These are phyloP conservation scores for Pythium phragmitis DNA, from an alignment of 352 stramenopile genomes.

Conservation along the genomic window DNA sequence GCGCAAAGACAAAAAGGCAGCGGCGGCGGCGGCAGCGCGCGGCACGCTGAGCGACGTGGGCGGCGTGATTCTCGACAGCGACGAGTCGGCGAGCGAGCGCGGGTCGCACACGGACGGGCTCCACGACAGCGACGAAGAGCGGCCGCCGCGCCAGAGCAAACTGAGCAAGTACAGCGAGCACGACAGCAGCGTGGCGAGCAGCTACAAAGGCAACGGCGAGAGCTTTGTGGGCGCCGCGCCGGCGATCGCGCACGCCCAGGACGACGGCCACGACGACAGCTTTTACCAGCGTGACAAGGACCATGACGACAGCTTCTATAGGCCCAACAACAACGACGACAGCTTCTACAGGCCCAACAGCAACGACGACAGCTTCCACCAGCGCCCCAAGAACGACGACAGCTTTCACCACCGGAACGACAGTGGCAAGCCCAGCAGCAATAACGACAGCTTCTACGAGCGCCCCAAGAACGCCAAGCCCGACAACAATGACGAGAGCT, in stretches of 20 bases:
- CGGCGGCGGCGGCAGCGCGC: not conserved
- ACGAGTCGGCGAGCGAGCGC: conserved; percentile 13
- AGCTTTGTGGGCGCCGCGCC: conserved; percentile 5
- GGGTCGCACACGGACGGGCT: not conserved
- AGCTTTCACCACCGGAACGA: no score
- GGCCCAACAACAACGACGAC: not conserved
- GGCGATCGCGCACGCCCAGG: no score
- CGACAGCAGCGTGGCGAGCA: conserved; percentile 18
- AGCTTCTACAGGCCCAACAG: not conserved
- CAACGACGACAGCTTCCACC: no score
- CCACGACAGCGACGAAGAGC: conserved; percentile 4
- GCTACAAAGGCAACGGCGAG: not conserved
- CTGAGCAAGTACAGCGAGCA: conserved; percentile 15
- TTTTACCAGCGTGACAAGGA: not conserved
- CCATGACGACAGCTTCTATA: not conserved
- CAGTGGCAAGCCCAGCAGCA: no score
- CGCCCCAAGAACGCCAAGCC: no score
- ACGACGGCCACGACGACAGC: not conserved
- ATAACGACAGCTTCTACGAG: no score
- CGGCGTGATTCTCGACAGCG: conserved; percentile 20
- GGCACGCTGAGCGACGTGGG: not conserved
- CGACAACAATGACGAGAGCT: no score
- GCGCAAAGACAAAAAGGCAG: conserved; percentile 12
- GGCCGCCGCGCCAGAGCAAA: not conserved
- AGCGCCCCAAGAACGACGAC: no score